Base-by-base conservation (phyloP, 2,329 filamentous ascomycete genomes). In the Fusarium albosuccineum region DNA sequence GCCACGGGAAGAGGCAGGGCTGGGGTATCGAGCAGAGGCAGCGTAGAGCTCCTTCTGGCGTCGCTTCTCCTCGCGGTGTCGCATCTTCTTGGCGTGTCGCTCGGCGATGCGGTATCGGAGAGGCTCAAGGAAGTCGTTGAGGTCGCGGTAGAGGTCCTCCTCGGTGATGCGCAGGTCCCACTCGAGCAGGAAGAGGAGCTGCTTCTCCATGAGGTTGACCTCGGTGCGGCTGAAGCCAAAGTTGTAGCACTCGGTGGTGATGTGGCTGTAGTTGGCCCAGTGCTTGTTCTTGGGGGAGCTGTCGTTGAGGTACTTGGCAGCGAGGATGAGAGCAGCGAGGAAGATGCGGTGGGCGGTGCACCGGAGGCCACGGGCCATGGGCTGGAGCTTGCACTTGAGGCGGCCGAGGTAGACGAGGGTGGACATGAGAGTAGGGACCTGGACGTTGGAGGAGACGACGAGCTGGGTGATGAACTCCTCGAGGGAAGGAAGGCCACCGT, bases 231-330 rank as follows among this genome's bases (percentile, higher is more conserved):
- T 95, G 85, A 99, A 98, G 73, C 94, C 92, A 75, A 98, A 99
- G 75, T 85, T 88, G 76, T 83, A 85, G 64, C 73, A 77, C 9
- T 85, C 82, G 10, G 89, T 89, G 78, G 85, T 91, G 72, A 97
- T 90, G 74, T 90, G 83, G 62, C 92, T 97, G 85, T 98, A 99
- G 74, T 90, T 91, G 69, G 96, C 94, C 96, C 96, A 99, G 86
- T 99, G 96, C 89, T 98, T 98, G 88, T 99, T 99, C 90, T 98
- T 98, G 67, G 96, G 96, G 11, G 94, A 97, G 64, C 94, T 97
- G 85, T 98, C 96, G 80, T 99, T 98, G 72, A 98, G 87, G 80
- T 97, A 97, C 89, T 99, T 99, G 73, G 96, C 95, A 2, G 96
- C 90, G 45, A 91, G 85, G 76, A 96, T 96, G 70, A 95, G 89